Evolutionary conservation across 73 alveolate genomes (phyloP).

Genomic region (Diophrys sp.): DNA sequence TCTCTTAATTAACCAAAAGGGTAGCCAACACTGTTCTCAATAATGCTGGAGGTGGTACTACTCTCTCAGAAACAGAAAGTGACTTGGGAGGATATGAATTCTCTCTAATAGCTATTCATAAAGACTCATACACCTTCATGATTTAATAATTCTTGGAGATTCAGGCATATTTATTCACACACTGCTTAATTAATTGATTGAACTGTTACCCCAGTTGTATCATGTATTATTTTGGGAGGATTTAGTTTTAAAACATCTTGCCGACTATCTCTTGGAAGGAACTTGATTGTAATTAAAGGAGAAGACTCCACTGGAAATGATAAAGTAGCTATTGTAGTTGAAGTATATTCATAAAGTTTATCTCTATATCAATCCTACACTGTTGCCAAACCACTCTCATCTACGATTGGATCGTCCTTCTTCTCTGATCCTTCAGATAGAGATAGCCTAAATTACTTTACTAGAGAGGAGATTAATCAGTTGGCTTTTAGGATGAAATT

Average conservation of each 20-base stretch:
- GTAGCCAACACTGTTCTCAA: background rate
- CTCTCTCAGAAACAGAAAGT: background rate
- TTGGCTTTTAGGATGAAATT: background rate
- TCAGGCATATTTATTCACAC: background rate
- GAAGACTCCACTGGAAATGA: background rate
- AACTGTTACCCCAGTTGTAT: background rate
- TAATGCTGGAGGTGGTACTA: background rate
- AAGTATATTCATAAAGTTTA: background rate
- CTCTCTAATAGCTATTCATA: background rate
- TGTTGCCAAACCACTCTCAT: background rate
- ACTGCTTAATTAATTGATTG: background rate
- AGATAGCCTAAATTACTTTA: background rate
- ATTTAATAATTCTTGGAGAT: background rate
- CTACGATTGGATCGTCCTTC: background rate
- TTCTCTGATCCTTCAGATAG: background rate
- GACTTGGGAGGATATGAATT: background rate
- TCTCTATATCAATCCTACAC: background rate
- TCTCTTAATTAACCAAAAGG: background rate
- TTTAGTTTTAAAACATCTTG: background rate
- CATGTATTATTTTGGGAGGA: background rate
- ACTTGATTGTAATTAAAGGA: background rate
- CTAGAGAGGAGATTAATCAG: background rate
- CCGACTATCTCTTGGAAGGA: background rate
- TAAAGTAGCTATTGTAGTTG: background rate
- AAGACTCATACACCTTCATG: background rate